Evolutionary conservation across 2,329 filamentous ascomycete species (phyloP), one percentile per base, ranked within the genome.

Genomic region (Plenodomus tracheiphilus): DNA sequence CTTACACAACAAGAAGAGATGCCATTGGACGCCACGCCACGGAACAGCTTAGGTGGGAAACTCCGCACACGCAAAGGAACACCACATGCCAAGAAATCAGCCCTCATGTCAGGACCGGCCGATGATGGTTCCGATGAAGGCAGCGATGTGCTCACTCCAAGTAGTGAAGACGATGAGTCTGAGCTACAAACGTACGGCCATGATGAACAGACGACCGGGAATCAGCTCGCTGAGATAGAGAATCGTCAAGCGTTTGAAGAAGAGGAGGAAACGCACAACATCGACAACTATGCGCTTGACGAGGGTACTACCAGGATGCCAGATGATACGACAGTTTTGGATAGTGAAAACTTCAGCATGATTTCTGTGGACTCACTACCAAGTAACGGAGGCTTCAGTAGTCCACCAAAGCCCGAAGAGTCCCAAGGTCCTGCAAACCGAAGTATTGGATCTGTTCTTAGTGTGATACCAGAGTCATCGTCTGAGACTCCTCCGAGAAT

Each of bases 311-410:
- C 65, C 2, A 59, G 66, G 13, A 65, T 66, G 61, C 65, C 60
- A 3, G 77, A 77, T 18, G 77, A 79, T 34, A 70, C 72, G 9
- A 79, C 77, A 0, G 66, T 78, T n/a, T 62, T 75, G 7, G 69
- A 76, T 37, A 78, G 77, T 51, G 77, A 79, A 54, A 76, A 75
- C 44, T 79, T 80, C 59, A 80, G 75, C 48, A 79, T 80, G 73
- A 70, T 80, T 1, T 79, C 77, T 2, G 65, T 79, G 10, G 74
- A 79, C 30, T 78, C 77, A 1, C 55, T 80, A 25, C 72, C 72
- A 22, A 72, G 68, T 36, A 64, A 54, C 35, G 62, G 58, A 25
- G 56, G 54, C 11, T 49, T 64, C 10, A 62, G 58, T n/a, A 69
- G 64, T 39, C 67, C 69, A 11, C 49, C 53, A 11, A 56, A 62